Base-by-base conservation (phyloP, 371 early-diverging fungal genomes). In the Mortierella sp. region DNA sequence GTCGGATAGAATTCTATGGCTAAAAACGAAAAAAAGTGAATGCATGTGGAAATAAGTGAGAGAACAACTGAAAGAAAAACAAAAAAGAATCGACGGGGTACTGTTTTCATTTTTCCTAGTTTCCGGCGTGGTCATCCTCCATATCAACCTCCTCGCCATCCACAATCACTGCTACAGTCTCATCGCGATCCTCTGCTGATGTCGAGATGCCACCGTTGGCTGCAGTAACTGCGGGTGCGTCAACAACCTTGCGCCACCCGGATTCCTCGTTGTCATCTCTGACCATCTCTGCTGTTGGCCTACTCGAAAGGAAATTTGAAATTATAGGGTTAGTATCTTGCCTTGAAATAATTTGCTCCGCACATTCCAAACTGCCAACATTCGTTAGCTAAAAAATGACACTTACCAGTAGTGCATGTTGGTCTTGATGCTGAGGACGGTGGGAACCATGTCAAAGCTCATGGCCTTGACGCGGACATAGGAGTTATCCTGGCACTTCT, bases 391-490 rank as follows among this genome's bases (percentile, higher is more conserved):
- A 24, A 38, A 58, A 19, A 55, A 6, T 21, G 13, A 14, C 88
- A 80, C 92, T 34, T 93, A 95, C 93, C 94, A 97, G 87, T 97
- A 97, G 81, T 96, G 97, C 80, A 93, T 90, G 73, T 94, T 92
- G 73, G 93, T 93, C 89, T 96, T 97, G 84, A 97, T 90, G 77
- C 93, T 94, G 47, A 96, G 87, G 76, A 97, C 95, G 6, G 91
- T 89, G 0, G 97, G 97, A 5, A 95, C 94, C 74, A 92, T 91
- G 83, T 97, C 96, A 86, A 96, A 97, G 47, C 92, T 95, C 70
- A 97, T 91, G 45, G 93, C 91, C 77, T 96, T 95, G 47, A 98
- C 94, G n/a, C 97, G 93, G 26, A 96, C 96, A 88, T 96, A 97
- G 0, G 89, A 92, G 73, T 95, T 95, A 63, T 94, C 93, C 24